These are phyloP conservation scores for Citrus cavaleriei DNA, from an alignment of 345 rosid species.

Conservation along the genomic window DNA sequence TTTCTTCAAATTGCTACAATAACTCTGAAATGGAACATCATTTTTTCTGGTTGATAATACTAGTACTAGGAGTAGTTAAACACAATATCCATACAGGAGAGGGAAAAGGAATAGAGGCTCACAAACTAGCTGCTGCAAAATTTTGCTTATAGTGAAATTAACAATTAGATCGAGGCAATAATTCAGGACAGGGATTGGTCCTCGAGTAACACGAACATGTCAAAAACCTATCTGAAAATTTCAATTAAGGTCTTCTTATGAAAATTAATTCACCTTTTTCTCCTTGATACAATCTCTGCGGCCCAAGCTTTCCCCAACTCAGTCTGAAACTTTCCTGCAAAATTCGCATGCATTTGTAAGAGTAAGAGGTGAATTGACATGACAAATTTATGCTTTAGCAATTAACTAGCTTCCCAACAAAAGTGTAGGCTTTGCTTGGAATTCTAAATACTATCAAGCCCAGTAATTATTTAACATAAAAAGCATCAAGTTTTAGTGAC, in stretches of 20 bases:
- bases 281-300: conserved; percentile 67
- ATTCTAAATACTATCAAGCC: background rate
- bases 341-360: background rate
- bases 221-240: background rate
- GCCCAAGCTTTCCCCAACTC: conserved; percentile 94
- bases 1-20: background rate
- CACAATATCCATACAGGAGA: background rate
- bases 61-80: no score
- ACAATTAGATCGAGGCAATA: background rate
- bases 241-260: background rate
- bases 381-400: no score
- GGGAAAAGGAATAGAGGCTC: no score
- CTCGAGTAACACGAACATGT: background rate
- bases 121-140: background rate
- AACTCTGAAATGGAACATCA: background rate
- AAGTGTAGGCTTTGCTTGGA: background rate
- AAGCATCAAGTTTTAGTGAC: background rate
- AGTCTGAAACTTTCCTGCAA: conserved; percentile 82
- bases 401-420: no score
- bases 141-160: background rate
- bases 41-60: background rate
- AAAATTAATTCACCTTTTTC: conserved; percentile 31
- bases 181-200: background rate
- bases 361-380: background rate
- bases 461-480: no score